Conservation (phyloP, 2,329 filamentous ascomycete genomes). For the Fusarium miscanthi region DNA sequence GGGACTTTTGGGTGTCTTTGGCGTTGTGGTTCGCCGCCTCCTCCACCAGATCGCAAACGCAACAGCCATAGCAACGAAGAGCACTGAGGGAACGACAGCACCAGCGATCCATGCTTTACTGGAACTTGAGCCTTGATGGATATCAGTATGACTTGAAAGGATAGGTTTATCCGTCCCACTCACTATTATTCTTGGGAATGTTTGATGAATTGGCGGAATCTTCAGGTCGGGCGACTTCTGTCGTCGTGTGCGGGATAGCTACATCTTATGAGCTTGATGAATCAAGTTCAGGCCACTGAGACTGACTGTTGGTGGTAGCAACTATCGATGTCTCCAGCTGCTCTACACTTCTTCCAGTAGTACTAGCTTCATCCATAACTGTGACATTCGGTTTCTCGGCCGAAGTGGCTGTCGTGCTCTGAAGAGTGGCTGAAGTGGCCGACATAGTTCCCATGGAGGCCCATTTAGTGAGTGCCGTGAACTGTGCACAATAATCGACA, state of each 20-base stretch:
- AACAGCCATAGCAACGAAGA: not conserved
- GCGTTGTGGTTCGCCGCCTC: not conserved
- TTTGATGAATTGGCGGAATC: accelerated
- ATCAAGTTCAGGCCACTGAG: not conserved
- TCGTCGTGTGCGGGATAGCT: not conserved
- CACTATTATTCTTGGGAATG: accelerated
- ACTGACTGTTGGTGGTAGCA: not conserved
- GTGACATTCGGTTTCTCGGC: no score
- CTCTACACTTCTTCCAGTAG: not conserved
- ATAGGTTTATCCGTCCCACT: accelerated
- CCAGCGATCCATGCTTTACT: not conserved
- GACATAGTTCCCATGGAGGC: not conserved
- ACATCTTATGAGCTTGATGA: not conserved
- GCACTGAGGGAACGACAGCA: not conserved
- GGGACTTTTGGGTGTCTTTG: no score
- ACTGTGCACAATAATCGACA: not conserved
- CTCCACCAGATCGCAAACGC: not conserved
- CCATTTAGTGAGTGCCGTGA: not conserved
- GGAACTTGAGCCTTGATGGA: not conserved
- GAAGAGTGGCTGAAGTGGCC: not conserved
- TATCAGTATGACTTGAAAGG: not conserved
- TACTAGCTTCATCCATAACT: accelerated
- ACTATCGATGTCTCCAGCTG: accelerated
- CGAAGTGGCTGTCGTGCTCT: no score
- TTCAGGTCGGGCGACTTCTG: accelerated